A percentile compares a stretch with the other conserved stretches of the same genome.
Evolutionary conservation across 768 basidiomycete species (phyloP).

Genomic region (Leccinellum rugosiceps): DNA sequence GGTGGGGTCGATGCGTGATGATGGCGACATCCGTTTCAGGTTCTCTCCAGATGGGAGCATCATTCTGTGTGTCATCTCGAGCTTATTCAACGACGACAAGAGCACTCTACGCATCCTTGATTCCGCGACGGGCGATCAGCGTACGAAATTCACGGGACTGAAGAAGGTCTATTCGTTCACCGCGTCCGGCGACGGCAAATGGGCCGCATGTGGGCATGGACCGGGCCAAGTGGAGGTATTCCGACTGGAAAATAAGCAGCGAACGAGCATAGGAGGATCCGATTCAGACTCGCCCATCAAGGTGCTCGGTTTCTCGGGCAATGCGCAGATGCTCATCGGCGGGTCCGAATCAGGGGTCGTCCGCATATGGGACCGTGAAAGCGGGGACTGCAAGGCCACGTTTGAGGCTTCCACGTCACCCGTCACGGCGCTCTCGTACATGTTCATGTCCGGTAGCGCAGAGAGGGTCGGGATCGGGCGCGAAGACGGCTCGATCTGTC

Average conservation of each 20-base stretch:
- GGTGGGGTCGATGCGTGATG: not conserved
- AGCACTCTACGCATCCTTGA: slow-evolving; percentile 9
- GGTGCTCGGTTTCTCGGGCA: slow-evolving; percentile 16
- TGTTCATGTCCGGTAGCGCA: not conserved
- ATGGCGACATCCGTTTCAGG: not conserved
- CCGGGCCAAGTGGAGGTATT: slow-evolving; percentile 4
- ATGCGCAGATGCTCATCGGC: slow-evolving; percentile 14
- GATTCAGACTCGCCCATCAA: not conserved
- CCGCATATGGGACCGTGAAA: slow-evolving; percentile 18
- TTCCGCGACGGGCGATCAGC: slow-evolving; percentile 8
- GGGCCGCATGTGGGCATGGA: slow-evolving; percentile 9
- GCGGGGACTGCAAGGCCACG: slow-evolving; percentile 12
- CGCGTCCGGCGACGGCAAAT: slow-evolving; percentile 4
- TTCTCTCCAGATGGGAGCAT: slow-evolving; percentile 14
- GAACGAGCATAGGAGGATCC: not conserved
- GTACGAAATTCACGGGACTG: slow-evolving; percentile 4
- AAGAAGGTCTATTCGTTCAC: slow-evolving; percentile 3
- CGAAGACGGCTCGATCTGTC: slow-evolving; percentile 15
- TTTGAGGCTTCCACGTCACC: not conserved
- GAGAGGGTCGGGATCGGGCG: slow-evolving; percentile 14
- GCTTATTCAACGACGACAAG: slow-evolving; percentile 5
- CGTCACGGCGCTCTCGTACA: slow-evolving; percentile 20
- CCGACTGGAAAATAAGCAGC: not conserved
- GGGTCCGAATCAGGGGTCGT: slow-evolving; percentile 16
- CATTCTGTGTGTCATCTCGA: slow-evolving; percentile 1